A percentile compares a stretch with the other conserved stretches of the same genome.
Evolutionary conservation across 2,329 filamentous ascomycete species (phyloP).

Genomic region (Mycogone perniciosa): DNA sequence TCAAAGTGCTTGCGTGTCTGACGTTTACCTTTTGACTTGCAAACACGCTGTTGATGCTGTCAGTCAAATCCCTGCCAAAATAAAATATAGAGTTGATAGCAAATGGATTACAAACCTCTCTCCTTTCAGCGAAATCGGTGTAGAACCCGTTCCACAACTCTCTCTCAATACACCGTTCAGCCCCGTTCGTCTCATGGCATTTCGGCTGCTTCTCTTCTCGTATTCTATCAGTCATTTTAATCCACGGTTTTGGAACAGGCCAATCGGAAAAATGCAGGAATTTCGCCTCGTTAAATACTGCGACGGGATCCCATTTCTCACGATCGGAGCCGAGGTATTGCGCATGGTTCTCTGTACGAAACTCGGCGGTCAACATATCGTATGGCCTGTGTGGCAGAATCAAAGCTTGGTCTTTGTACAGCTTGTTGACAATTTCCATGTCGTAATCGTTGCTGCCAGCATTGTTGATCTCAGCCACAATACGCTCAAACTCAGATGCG

Average conservation of each 20-base stretch:
- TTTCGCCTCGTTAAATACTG: constrained; percentile 41
- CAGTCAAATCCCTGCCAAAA: neutral
- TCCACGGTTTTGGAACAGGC: constrained; percentile 58
- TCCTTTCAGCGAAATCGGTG: constrained; percentile 34
- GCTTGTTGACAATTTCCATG: constrained; percentile 36
- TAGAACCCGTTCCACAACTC: constrained; percentile 33
- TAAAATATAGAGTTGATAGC: neutral
- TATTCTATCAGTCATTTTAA: constrained; percentile 15
- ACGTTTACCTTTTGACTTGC: neutral
- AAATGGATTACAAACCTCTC: neutral
- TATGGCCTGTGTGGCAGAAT: constrained; percentile 58
- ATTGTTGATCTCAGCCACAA: constrained; percentile 20
- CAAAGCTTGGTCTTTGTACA: constrained; percentile 48
- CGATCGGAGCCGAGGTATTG: constrained; percentile 33
- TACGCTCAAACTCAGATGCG: constrained; percentile 38
- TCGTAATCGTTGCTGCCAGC: constrained; percentile 41
- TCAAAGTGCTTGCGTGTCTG: neutral
- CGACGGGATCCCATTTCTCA: constrained; percentile 51
- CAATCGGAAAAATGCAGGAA: constrained; percentile 66
- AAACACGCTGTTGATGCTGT: neutral
- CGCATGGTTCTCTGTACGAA: constrained; percentile 44
- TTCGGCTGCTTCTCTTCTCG: constrained; percentile 16
- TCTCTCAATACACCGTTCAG: constrained; percentile 33
- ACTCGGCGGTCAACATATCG: constrained; percentile 55
- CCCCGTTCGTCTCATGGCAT: constrained; percentile 35